Evolutionary conservation across 768 basidiomycete species (phyloP), one percentile per base, ranked within the genome.

Genomic region (Phanerochaete carnosa): DNA sequence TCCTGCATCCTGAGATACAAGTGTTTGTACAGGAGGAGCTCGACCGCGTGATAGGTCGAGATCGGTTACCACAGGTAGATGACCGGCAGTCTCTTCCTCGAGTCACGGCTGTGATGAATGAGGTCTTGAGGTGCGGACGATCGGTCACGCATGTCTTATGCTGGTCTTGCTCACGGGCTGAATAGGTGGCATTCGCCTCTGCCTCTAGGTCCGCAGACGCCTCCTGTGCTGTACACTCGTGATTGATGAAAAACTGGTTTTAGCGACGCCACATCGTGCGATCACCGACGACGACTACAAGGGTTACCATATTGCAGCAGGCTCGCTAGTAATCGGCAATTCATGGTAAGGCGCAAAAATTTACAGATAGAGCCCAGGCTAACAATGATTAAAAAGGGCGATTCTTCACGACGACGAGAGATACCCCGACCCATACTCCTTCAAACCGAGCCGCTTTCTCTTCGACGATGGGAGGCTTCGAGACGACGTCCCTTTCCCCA

Each of bases 351-450:
- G 3, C 28, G 29, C 6, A 6, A 13, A 6, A 8, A 2, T 6
- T n/a, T 7, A 15, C 51, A 13, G 22, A 15, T 15, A 29, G 28
- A 52, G 6, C 16, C 28, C 19, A 15, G 3, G 2, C 32, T 52
- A 4, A 52, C 51, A 4, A 33, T n/a, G 28, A 28, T 15, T 3
- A 46, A 4, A 2, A 43, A 68, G 67, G 67, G 63, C 55, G 16
- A 60, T 68, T 16, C 16, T 80, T 5, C 81, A 81, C 65, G 83
- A 84, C 69, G 72, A 74, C 19, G 68, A 67, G 29, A 73, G 77
- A 46, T 84, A 82, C 75, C 79, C 79, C 6, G 75, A 80, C 43
- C 80, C 83, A 1, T 74, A 77, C 54, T 64, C 65, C 35, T 83
- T 82, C 74, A 69, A 74, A 25, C 83, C 83, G 22, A 81, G 82